Evolutionary conservation across 108 stramenopile species (phyloP), one percentile per base, ranked within the genome.

Genomic region (Nitzschia sp.): DNA sequence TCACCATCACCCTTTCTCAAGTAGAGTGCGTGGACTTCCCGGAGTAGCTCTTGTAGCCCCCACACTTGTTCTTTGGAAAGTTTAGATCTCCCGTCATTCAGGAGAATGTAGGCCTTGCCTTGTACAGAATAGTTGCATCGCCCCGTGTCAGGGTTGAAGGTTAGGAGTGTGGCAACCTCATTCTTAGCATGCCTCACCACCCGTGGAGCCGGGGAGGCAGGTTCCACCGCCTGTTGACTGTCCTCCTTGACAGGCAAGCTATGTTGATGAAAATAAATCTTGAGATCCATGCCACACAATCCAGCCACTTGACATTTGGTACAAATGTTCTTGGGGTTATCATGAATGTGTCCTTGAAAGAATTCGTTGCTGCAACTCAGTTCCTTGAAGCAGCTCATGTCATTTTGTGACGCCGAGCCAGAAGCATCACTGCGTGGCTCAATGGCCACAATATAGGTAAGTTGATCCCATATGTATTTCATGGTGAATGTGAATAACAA

Each of bases 221-320:
- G 29, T 3, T 34, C 29, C 29, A 34, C 29, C 17, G 46, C 43
- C 12, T 9, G 17, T 1, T 15, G 17, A 1, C 5, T 17, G 1
- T 15, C n/a, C 46, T 48, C 46, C 17, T 48, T 48, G n/a, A 17
- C 46, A 34, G 29, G 29, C 29, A 34, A 34, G 5, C 29, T 34
- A 34, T 34, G 41, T 21, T 55, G 12, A 56, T 65, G 64, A 57
- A 68, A 55, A 17, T 68, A 68, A 3, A 68, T 17, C 24, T 68
- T 68, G 22, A 68, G 14, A 44, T 68, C 54, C 41, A 68, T 24
- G 10, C 67, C 67, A 37, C 67, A 68, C 53, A 80, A 66, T 43
- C 83, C 63, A 21, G 73, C 83, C 57, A 69, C 64, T 53, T 65
- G 64, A 19, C 51, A 38, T 44, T 65, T 53, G 29, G 22, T 38